Evolutionary conservation across 805 yeast genomes (phyloP), one percentile per base, ranked within the genome.

Genomic region (Jamesozyma spencerorum): DNA sequence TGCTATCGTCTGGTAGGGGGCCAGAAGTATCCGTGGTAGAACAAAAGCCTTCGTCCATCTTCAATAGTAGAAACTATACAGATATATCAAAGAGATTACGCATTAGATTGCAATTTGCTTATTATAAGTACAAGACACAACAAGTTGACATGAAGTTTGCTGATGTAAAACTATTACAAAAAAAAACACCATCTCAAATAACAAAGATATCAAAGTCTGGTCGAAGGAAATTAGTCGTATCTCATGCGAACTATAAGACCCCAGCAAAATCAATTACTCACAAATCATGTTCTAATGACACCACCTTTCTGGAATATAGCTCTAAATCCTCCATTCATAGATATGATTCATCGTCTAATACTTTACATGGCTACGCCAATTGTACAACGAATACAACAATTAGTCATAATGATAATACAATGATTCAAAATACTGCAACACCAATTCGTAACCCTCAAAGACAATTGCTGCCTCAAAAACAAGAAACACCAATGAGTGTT

Each of bases 41-140:
- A 6, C 26, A 22, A 22, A 22, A 22, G 10, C 26, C 10, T 22
- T 6, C 26, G 26, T 22, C 26, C 6, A 22, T 22, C 26, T 22
- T 22, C 32, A 30, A n/a, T 37, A 24, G 18, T 12, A 44, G 28
- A 24, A 47, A 52, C 28, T 48, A 45, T 27, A 32, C 38, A 11
- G 47, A 40, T 4, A 34, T 50, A 1, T 47, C 58, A 5, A 45
- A 69, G 37, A 64, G 62, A 47, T 61, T 75, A 43, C 68, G 70
- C 47, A 57, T 69, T 43, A 66, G 76, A 46, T 56, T 75, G 18
- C 70, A 71, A 47, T 50, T 74, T 37, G 80, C 80, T 2, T 71
- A 71, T 48, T 74, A 67, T 54, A 75, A 74, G 49, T 67, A 69
- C 33, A 64, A 64, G 41, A 73, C 78, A 1, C 66, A 72, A 46